These are phyloP conservation scores for Citropsis articulata DNA, from an alignment of 345 rosid species.

Conservation along the genomic window DNA sequence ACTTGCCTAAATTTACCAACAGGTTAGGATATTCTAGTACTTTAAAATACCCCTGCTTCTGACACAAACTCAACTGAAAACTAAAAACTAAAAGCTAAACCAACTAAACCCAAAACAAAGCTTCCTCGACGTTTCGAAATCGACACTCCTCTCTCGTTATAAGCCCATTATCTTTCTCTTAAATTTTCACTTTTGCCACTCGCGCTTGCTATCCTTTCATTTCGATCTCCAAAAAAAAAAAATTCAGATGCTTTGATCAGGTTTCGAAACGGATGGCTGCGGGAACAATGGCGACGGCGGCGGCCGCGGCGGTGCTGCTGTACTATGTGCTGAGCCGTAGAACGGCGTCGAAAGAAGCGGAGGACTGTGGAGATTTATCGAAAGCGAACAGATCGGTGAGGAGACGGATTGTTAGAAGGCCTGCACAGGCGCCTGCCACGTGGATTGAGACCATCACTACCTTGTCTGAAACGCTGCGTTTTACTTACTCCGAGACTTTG, in stretches of 20 bases:
- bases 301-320: conserved; percentile 75
- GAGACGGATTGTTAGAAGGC: conserved; percentile 67
- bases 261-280: conserved; percentile 56
- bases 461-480: conserved; percentile 79
- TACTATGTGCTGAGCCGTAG: conserved; percentile 58
- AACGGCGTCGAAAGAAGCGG: conserved; percentile 36
- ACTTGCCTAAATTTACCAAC: neutral
- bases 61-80: neutral
- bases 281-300: conserved; percentile 85
- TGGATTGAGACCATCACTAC: conserved; percentile 89
- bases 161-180: neutral
- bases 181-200: neutral
- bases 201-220: neutral
- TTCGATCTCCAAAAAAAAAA: neutral
- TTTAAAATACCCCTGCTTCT: neutral
- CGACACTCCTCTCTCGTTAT: neutral
- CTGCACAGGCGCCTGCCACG: conserved; percentile 93
- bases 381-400: conserved; percentile 63
- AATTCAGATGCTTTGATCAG: neutral
- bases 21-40: neutral
- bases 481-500: conserved; percentile 89
- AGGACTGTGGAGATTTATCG: conserved; percentile 47
- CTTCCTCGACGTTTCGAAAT: neutral
- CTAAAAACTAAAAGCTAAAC: neutral
- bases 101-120: neutral